Percentiles rank a stretch among this genome's conserved stretches.
Evolutionary conservation across 2,329 filamentous ascomycete species (phyloP).

Genomic region (Berkeleyomyces rouxiae): DNA sequence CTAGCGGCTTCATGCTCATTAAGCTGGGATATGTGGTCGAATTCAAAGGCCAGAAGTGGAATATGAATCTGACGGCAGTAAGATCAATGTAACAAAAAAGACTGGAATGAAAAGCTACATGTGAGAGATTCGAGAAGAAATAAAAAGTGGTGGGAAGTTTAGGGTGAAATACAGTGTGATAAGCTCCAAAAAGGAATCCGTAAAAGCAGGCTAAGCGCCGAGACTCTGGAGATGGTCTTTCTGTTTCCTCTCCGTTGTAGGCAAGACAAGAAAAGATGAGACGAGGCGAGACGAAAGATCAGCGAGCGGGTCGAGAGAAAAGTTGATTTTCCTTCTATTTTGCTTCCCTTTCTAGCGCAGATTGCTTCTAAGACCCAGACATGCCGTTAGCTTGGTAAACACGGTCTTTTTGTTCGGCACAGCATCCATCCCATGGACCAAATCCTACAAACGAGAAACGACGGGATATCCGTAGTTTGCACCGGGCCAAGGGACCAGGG

Average conservation of each 20-base stretch:
- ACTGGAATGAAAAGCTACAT: neutral
- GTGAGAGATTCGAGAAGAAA: neutral
- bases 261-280: neutral
- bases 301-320: neutral
- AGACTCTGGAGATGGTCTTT: neutral
- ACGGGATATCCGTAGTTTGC: neutral
- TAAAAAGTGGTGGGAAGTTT: neutral
- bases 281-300: neutral
- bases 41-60: neutral
- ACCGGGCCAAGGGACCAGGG: neutral
- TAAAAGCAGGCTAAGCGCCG: neutral
- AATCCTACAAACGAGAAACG: conserved; percentile 4
- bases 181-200: neutral
- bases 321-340: neutral
- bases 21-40: neutral
- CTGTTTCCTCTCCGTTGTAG: no score
- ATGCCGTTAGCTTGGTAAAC: neutral
- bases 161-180: neutral
- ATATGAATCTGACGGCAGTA: neutral
- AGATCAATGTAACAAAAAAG: neutral
- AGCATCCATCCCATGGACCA: neutral
- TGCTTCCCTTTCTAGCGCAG: neutral
- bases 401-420: neutral
- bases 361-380: neutral
- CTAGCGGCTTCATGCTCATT: conserved; percentile 9